phyloP scores from a whole-genome alignment of 306 rosid species.

The Urtica urens region DNA sequence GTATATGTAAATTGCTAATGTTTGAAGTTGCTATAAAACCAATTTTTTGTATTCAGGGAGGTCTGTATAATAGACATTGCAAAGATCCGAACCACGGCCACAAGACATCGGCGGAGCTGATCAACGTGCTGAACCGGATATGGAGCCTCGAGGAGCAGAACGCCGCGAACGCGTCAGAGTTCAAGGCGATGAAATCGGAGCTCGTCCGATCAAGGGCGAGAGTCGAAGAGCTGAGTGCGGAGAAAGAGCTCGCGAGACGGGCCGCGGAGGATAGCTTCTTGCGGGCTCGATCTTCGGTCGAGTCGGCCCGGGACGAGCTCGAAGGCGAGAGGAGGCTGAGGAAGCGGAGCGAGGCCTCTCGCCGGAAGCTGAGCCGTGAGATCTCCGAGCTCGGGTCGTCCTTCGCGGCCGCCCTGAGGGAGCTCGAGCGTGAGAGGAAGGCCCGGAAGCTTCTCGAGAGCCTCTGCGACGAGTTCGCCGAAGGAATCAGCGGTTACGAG shows the following conservation, averaged over 20 bases:
- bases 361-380: constrained; percentile 47
- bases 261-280: constrained; percentile 36
- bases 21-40: too few relatives aligned
- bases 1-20: too few relatives aligned
- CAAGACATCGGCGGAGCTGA: constrained; percentile 42
- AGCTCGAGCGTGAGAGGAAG: constrained; percentile 63
- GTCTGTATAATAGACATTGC: too few relatives aligned
- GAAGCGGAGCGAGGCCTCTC: constrained; percentile 51
- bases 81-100: constrained; percentile 24
- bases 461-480: constrained; percentile 76
- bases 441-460: constrained; percentile 57
- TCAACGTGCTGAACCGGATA: constrained; percentile 49
- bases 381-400: constrained; percentile 47
- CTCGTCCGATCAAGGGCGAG: constrained; percentile 28
- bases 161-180: constrained; percentile 31
- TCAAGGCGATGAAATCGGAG: constrained; percentile 46
- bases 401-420: constrained; percentile 42
- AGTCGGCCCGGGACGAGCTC: constrained; percentile 38
- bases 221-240: constrained; percentile 37
- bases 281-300: constrained; percentile 29
- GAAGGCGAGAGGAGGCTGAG: constrained; percentile 59
- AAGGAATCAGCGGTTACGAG: constrained; percentile 55
- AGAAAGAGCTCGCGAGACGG: constrained; percentile 33
- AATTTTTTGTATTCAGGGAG: too few relatives aligned
- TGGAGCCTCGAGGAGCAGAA: constrained; percentile 70